These are phyloP conservation scores for Lagenidium sp. DNA, from an alignment of 352 stramenopile species.

Conservation along the genomic window DNA sequence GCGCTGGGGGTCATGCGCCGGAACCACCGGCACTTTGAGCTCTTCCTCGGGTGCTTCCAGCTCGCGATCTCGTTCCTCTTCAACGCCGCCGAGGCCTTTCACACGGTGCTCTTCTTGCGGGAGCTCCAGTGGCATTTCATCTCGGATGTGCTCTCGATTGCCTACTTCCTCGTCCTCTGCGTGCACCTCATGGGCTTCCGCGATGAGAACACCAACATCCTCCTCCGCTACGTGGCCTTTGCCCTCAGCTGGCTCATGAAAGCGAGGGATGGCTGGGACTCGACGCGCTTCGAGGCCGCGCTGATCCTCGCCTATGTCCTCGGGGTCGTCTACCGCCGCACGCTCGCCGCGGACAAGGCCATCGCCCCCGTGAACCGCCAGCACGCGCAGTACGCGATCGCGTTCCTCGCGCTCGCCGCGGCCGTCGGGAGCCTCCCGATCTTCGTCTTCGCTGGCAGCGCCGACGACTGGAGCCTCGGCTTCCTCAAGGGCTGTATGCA, in stretches of 20 bases:
- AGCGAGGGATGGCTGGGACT: conserved; percentile 74
- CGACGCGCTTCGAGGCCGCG: conserved; percentile 54
- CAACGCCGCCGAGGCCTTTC: conserved; percentile 71
- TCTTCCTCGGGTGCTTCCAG: conserved; percentile 84
- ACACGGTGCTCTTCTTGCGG: conserved; percentile 51
- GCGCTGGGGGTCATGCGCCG: conserved; percentile 69
- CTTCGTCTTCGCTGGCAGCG: conserved; percentile 29
- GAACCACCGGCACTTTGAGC: conserved; percentile 84
- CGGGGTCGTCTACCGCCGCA: conserved; percentile 41
- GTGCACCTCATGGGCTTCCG: conserved; percentile 80
- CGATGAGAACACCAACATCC: conserved; percentile 77
- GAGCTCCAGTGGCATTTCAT: conserved; percentile 83
- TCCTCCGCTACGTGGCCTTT: conserved; percentile 81
- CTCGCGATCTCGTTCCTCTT: conserved; percentile 74
- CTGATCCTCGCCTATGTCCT: conserved; percentile 51
- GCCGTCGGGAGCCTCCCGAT: conserved; percentile 38
- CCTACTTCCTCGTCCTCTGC: conserved; percentile 80
- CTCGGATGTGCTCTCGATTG: conserved; percentile 77
- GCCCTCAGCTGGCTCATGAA: conserved; percentile 80
- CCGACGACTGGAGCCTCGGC: conserved; percentile 31
- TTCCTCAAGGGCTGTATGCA: conserved; percentile 64
- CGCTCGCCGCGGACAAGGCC: conserved; percentile 27
- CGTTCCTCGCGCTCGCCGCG: conserved; percentile 26
- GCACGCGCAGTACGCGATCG: conserved; percentile 41
- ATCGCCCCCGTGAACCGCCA: conserved; percentile 47